These are phyloP conservation scores for Debaryomyces tyrocola DNA, from an alignment of 805 yeast species.

Conservation along the genomic window DNA sequence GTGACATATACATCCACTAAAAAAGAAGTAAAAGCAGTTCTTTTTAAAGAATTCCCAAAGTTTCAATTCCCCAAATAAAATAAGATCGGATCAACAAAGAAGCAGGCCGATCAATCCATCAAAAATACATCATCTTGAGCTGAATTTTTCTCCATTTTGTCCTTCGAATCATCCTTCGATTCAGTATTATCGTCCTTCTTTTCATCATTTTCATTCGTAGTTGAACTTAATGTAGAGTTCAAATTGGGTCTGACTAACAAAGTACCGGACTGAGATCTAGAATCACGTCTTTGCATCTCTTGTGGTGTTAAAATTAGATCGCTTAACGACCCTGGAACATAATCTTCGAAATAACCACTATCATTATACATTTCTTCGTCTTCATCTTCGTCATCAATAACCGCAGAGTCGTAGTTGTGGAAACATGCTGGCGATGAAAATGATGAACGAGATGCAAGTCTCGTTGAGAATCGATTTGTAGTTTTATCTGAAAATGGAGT, in stretches of 20 bases:
- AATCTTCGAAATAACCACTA: slow-evolving; percentile 53
- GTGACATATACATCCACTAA: no score
- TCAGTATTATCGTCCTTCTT: neutral
- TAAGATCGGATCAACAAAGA: no score
- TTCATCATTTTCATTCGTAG: slow-evolving; percentile 3
- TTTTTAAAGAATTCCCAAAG: no score
- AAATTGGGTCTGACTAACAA: slow-evolving; percentile 35
- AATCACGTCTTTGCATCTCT: slow-evolving; percentile 67
- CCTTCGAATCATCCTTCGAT: slow-evolving; percentile 2
- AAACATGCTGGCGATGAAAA: slow-evolving; percentile 11
- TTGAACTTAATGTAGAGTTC: slow-evolving; percentile 7
- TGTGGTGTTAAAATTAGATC: slow-evolving; percentile 77
- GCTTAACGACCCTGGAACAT: slow-evolving; percentile 77
- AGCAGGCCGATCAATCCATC: slow-evolving; percentile 29
- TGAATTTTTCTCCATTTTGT: neutral
- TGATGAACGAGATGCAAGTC: slow-evolving; percentile 10
- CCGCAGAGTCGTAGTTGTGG: slow-evolving; percentile 16
- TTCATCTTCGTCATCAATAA: slow-evolving; percentile 38
- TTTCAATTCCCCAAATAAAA: no score
- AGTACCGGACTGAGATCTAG: slow-evolving; percentile 53
- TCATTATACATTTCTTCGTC: slow-evolving; percentile 19
- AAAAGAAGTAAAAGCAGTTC: no score
- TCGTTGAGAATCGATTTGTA: slow-evolving; percentile 8
- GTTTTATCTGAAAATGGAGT: slow-evolving; percentile 2
- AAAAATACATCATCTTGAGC: slow-evolving; percentile 35